Evolutionary conservation across 495 filamentous ascomycete species (phyloP), one percentile per base, ranked within the genome.

Genomic region (Hyaloscypha finlandica): DNA sequence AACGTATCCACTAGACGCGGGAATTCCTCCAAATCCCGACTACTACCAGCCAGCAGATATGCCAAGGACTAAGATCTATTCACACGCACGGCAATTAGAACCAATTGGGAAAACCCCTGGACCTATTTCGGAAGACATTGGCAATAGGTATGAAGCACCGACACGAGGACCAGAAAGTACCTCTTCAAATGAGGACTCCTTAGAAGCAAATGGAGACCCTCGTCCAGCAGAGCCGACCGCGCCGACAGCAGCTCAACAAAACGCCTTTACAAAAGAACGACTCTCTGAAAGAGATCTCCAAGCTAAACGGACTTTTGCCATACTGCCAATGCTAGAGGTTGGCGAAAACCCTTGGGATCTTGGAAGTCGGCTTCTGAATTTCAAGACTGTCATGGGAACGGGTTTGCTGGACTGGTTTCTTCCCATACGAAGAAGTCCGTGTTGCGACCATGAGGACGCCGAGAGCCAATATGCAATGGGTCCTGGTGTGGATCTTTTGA

Each of bases 341-440:
- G 92, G 92, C 22, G 88, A 92, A 55, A 94, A 95, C 68, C 92
- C 91, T 1, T 96, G 90, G 84, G 85, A 91, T 69, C 77, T 94
- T 8, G 90, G 88, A 29, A 79, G 73, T 35, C 63, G 74, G 0
- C 81, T 84, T 64, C 78, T 83, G 42, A 96, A 96, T 73, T 89
- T 91, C 69, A 83, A 88, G 68, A 84, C 88, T 42, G 83, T 96
- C 11, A 89, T 96, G 85, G 92, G 92, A 8, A 80, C 84, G 52
- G 85, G 77, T n/a, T 63, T 85, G 11, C 67, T 83, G 53, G 92
- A 95, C 68, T 94, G 90, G 90, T 74, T 94, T 37, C 77, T 96
- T 16, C 91, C 91, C 6, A 71, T 94, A 55, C 86, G 81, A 62
- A 77, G 79, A 32, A 89, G 88, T 20, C 92, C 92, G 0, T 92